phyloP scores from a whole-genome alignment of 371 early-diverging fungal species.

The Circinella minor region DNA sequence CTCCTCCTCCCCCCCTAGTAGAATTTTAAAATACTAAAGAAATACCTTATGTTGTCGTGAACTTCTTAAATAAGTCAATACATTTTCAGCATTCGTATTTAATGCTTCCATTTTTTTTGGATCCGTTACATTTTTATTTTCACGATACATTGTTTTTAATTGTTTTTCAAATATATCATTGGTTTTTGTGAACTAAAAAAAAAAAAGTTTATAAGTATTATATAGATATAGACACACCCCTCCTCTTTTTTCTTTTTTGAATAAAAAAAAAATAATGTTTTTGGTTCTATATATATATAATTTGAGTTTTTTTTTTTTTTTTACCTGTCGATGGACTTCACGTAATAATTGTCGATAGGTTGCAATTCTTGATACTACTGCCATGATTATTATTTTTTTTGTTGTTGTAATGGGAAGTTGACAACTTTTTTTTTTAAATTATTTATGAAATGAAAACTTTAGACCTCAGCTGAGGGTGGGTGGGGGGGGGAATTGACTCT shows the following conservation, averaged over 20 bases:
- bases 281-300: too few species aligned
- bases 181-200: conserved; percentile 42
- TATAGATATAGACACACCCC: too few species aligned
- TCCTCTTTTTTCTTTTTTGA: too few species aligned
- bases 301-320: too few species aligned
- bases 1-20: too few species aligned
- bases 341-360: conserved; percentile 45
- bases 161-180: conserved; percentile 42
- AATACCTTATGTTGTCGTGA: conserved; percentile 52
- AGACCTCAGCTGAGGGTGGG: too few species aligned
- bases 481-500: too few species aligned
- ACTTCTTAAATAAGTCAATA: conserved; percentile 41
- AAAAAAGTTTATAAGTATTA: too few species aligned
- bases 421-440: neutral
- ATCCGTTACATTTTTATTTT: conserved; percentile 40
- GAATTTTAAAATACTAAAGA: too few species aligned
- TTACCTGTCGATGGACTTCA: conserved; percentile 48
- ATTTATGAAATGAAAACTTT: too few species aligned
- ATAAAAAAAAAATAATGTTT: neutral
- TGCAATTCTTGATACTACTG: neutral
- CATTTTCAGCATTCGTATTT: conserved; percentile 49
- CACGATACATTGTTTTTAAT: conserved; percentile 37
- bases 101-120: conserved; percentile 30
- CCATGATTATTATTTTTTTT: neutral
- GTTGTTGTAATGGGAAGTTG: neutral